Conservation (phyloP, 108 stramenopile genomes). For the Skeletonema tropicum region DNA sequence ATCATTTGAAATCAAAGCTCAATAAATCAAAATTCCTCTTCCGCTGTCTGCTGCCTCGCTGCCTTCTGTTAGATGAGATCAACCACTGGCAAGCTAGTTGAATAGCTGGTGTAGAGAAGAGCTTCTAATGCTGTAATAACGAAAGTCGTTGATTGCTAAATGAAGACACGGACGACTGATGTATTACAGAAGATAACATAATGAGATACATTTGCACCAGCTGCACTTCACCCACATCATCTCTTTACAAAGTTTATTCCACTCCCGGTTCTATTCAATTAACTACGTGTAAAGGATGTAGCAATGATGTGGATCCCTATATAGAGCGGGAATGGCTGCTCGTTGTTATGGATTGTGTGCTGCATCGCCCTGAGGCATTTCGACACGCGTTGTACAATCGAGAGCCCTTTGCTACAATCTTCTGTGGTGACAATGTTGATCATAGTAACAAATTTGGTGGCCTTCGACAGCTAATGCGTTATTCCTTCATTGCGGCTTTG, state of each 20-base stretch:
- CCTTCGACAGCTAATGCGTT: neutral
- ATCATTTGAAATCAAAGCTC: too few species aligned
- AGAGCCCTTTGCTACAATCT: slow-evolving; percentile 11
- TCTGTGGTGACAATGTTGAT: neutral
- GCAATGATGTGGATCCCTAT: slow-evolving; percentile 64
- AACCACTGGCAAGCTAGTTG: too few species aligned
- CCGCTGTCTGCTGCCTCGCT: too few species aligned
- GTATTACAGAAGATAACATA: too few species aligned
- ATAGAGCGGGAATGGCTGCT: slow-evolving; percentile 74
- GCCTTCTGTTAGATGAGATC: too few species aligned
- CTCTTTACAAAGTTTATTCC: slow-evolving; percentile 40
- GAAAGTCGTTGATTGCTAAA: too few species aligned
- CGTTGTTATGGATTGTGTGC: slow-evolving; percentile 60
- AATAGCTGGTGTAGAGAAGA: too few species aligned
- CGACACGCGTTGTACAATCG: slow-evolving; percentile 66
- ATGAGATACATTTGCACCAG: slow-evolving; percentile 33
- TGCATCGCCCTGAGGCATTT: slow-evolving; percentile 63
- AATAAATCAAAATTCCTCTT: too few species aligned
- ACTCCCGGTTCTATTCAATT: slow-evolving; percentile 42
- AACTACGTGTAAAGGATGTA: slow-evolving; percentile 21
- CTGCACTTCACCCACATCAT: slow-evolving; percentile 28
- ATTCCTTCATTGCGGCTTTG: neutral
- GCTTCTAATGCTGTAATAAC: too few species aligned
- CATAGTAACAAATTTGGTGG: neutral
- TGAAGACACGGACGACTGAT: too few species aligned